Evolutionary conservation across 2,329 filamentous ascomycete species (phyloP), one percentile per base, ranked within the genome.

Genomic region (Pyricularia sp.): DNA sequence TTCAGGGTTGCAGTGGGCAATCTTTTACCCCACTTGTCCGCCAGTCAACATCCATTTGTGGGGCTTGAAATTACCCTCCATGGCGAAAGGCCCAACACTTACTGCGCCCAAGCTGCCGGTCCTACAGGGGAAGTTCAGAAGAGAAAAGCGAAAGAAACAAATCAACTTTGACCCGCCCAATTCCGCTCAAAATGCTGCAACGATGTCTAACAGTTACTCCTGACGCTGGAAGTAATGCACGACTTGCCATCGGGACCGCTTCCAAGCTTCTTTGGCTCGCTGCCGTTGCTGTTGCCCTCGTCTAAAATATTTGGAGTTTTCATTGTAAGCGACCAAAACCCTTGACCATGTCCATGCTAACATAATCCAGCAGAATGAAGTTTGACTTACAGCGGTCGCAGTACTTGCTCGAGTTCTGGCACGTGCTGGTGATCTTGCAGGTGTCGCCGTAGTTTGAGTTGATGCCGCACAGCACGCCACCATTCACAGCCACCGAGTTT

Each of bases 401-500:
- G 16, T 16, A 30, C 60, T 65, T 65, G 64, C 53, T 62, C 35
- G 30, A 31, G 60, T 62, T 60, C 64, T 65, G 64, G 64, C 64
- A 65, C 22, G 59, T 33, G 64, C 35, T 65, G 60, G 59, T 57
- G 64, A 65, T 62, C 60, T 35, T 62, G 64, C 64, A 65, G 26
- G 64, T 65, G 64, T 65, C 64, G 60, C 63, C 63, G 35, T 64
- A 64, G 74, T 78, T 78, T 60, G 73, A 68, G 71, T 78, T 78
- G 68, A 77, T 79, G 19, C 78, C 78, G 5, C 72, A 75, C 8
- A 79, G 71, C 40, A 76, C 71, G 31, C 75, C 75, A 24, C 77
- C 78, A 26, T 74, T 68, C 28, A 68, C 70, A 16, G 76, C 78
- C 16, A 74, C 72, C 6, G 74, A 71, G 12, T 75, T 76, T 68